Evolutionary conservation across 139 green algal genomes (phyloP).

Genomic region (Chlamydomonas schloesseri): DNA sequence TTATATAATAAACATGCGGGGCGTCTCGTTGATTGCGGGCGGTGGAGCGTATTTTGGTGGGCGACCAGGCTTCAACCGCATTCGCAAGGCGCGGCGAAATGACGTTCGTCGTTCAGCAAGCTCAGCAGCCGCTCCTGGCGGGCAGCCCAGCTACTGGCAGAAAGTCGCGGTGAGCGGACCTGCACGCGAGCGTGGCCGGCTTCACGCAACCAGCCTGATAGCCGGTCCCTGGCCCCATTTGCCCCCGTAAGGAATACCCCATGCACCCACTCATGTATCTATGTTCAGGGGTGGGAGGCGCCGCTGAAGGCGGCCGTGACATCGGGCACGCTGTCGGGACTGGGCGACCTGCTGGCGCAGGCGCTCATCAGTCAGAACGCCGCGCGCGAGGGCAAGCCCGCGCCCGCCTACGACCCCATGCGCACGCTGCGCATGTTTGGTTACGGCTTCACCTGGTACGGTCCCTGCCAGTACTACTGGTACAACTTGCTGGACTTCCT

Average conservation of each 20-base stretch:
- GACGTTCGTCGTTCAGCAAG: conserved; percentile 4
- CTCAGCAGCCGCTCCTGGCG: background rate
- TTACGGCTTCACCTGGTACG: conserved; percentile 85
- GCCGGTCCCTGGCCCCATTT: too few species aligned
- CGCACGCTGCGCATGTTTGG: conserved; percentile 79
- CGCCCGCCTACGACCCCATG: conserved; percentile 55
- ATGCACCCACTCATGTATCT: background rate
- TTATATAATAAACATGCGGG: background rate
- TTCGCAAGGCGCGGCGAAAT: background rate
- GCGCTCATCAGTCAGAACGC: conserved; percentile 43
- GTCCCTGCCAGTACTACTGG: conserved; percentile 80
- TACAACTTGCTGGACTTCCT: conserved; percentile 72
- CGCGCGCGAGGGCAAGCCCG: background rate
- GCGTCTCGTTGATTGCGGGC: background rate
- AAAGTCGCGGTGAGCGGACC: conserved; percentile 27
- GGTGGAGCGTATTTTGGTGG: background rate
- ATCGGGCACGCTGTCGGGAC: conserved; percentile 70
- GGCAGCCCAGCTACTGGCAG: conserved; percentile 11
- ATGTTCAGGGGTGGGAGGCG: conserved; percentile 59
- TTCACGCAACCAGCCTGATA: background rate
- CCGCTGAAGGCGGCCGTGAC: conserved; percentile 76
- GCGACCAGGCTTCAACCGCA: background rate
- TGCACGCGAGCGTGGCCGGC: background rate
- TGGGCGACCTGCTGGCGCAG: conserved; percentile 81
- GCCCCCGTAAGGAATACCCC: too few species aligned